Conservation (phyloP, 2,329 filamentous ascomycete genomes). For the Ophiocordyceps camponoti-floridani region DNA sequence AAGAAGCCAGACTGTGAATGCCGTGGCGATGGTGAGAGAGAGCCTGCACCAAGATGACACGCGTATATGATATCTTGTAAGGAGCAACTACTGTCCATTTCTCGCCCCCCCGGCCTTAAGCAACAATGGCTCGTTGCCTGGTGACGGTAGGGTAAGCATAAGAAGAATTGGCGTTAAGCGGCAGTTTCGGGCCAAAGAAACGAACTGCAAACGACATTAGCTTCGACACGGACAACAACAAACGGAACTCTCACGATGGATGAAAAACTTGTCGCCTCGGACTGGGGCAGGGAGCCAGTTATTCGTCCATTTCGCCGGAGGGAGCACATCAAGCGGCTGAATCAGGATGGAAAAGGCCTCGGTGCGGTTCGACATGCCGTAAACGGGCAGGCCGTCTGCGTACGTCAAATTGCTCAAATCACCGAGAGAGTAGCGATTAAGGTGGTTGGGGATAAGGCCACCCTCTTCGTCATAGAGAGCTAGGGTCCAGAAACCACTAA, state of each 20-base stretch:
- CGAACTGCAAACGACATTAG: neutral
- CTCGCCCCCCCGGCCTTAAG: neutral
- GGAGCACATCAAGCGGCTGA: constrained; percentile 8
- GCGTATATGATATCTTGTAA: neutral
- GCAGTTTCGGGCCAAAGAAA: neutral
- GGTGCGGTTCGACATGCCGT: constrained; percentile 1
- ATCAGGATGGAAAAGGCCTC: constrained; percentile 10
- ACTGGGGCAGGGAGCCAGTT: constrained; percentile 2
- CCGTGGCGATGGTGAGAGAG: neutral
- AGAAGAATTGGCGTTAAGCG: neutral
- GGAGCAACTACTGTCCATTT: too few species aligned
- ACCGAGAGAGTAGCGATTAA: constrained; percentile 8
- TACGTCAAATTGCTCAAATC: constrained; percentile 10
- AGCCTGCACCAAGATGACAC: neutral
- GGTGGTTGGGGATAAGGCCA: constrained; percentile 8
- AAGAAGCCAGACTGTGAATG: neutral
- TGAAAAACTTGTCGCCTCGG: neutral
- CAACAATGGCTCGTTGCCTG: neutral
- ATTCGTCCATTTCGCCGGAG: constrained; percentile 9
- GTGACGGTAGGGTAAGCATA: neutral
- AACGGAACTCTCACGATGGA: neutral
- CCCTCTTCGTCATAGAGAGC: constrained; percentile 8
- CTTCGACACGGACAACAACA: too few species aligned
- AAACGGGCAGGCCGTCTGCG: constrained; percentile 6
- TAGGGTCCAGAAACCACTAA: constrained; percentile 10